Percentiles rank a stretch among this genome's conserved stretches.
Evolutionary conservation across 768 basidiomycete genomes (phyloP).

Genomic region (Naganishia friedmannii): DNA sequence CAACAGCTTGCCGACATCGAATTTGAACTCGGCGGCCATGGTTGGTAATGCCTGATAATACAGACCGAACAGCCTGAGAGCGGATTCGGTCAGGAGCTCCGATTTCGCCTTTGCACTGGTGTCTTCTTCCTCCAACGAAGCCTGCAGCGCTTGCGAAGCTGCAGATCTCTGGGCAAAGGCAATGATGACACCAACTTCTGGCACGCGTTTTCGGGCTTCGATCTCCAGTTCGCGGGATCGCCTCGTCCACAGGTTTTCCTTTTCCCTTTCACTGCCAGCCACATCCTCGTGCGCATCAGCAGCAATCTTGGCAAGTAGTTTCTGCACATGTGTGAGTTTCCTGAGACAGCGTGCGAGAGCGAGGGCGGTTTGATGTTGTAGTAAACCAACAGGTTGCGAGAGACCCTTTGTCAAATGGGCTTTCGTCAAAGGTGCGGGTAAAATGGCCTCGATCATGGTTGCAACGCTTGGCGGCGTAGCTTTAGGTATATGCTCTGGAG

Average conservation of each 20-base stretch:
- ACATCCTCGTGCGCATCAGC: constrained; percentile 53
- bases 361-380: constrained; percentile 80
- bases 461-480: constrained; percentile 72
- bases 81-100: constrained; percentile 68
- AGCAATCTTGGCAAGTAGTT: constrained; percentile 51
- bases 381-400: constrained; percentile 66
- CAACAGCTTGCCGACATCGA: constrained; percentile 80
- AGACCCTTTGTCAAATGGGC: constrained; percentile 76
- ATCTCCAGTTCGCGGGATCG: constrained; percentile 67
- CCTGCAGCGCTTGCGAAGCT: constrained; percentile 39
- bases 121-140: constrained; percentile 52
- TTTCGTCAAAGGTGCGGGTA: constrained; percentile 72
- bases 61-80: constrained; percentile 76
- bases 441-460: constrained; percentile 69
- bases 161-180: constrained; percentile 67
- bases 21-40: constrained; percentile 72
- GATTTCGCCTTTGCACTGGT: constrained; percentile 52
- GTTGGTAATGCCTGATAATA: constrained; percentile 76
- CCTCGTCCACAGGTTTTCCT: constrained; percentile 66
- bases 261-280: constrained; percentile 61
- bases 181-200: constrained; percentile 81
- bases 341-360: constrained; percentile 70
- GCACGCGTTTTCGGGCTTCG: constrained; percentile 71
- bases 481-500: constrained; percentile 57
- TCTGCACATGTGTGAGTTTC: constrained; percentile 63